Percentiles rank a stretch among this genome's conserved stretches.
phyloP scores from a whole-genome alignment of 495 filamentous ascomycete genomes.

The Neohortaea acidophila region DNA sequence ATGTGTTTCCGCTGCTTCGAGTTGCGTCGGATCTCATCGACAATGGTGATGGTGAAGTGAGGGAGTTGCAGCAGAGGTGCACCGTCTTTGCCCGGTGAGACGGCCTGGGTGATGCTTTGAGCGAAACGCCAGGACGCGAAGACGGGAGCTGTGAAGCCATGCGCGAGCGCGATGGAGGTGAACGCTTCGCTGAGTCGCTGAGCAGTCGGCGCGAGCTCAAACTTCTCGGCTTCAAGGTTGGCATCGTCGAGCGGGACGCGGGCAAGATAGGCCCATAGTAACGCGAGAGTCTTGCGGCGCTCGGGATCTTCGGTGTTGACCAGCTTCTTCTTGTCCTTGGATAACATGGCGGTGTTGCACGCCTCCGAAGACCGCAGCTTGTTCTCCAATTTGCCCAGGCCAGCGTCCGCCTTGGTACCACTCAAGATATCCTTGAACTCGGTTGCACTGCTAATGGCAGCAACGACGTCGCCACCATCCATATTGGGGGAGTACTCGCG shows the following conservation, averaged over 20 bases:
- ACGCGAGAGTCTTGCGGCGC: conserved; percentile 68
- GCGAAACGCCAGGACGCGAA: conserved; percentile 66
- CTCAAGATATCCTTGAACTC: conserved; percentile 62
- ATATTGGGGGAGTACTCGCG: conserved; percentile 75
- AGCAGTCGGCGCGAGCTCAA: conserved; percentile 71
- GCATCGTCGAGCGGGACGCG: conserved; percentile 63
- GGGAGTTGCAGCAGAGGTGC: conserved; percentile 79
- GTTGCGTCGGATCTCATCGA: conserved; percentile 54
- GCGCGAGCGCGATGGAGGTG: conserved; percentile 71
- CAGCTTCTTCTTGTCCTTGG: conserved; percentile 56
- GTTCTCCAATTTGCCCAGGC: conserved; percentile 66
- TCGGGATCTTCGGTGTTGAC: conserved; percentile 52
- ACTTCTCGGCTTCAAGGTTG: conserved; percentile 57
- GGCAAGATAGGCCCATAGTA: conserved; percentile 90
- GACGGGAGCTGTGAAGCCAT: conserved; percentile 66
- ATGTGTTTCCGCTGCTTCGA: conserved; percentile 55
- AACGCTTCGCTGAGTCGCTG: conserved; percentile 74
- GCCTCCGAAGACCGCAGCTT: conserved; percentile 43
- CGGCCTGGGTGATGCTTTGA: conserved; percentile 78
- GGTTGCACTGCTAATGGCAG: conserved; percentile 63
- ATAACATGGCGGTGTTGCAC: conserved; percentile 34
- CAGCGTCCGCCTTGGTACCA: conserved; percentile 57
- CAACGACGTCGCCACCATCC: conserved; percentile 61
- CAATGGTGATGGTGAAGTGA: conserved; percentile 62
- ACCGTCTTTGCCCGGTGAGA: conserved; percentile 57